Base-by-base conservation (phyloP, 805 yeast genomes). In the Clavispora santaluciae region DNA sequence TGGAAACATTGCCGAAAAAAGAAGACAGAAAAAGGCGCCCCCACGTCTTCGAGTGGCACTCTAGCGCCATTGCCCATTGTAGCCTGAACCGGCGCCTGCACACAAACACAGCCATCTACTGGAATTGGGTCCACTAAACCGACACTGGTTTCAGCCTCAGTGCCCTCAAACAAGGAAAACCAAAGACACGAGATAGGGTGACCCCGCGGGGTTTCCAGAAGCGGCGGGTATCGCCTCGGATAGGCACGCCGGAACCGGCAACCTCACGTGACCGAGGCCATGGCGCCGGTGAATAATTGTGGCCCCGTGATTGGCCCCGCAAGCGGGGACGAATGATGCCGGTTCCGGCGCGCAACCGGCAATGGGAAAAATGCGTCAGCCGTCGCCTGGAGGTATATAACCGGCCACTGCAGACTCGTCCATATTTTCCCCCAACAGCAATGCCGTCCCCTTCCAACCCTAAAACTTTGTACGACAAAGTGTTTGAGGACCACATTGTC, bases 401-500 rank as follows among this genome's bases (percentile, higher is more conserved):
- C 31, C 31, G 3, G 11, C 20, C 12, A 6, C 31, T 11, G 11
- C 6, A 5, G 29, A 6, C 31, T 6, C 4, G 2, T 15, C 20
- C n/a, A 2, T 12, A 15, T 28, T 28, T 28, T 20, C 9, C 20
- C 30, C 36, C 28, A 21, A 3, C 30, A 12, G 11, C 28, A 5
- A 46, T 44, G 49, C 47, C 49, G 13, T 22, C 44, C 15, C 38
- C 45, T 9, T 36, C 41, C 28, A 33, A 43, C 15, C 54, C 51
- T 12, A 42, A 34, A 31, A 93, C 99, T 35, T 75, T 93, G 45
- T 93, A 93, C 68, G 99, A 93, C 68, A 93, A 93, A 75, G 96
- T 93, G 57, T 93, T 89, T 61, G 86, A 83, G 49, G 97, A 86
- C 75, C 98, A 93, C 61, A 70, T 91, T 43, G 99, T 93, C 51